A percentile compares a stretch with the other conserved stretches of the same genome.
These are phyloP conservation scores for Cryptococcus sp. DNA, from an alignment of 1,284 basidiomycete genomes.

Conservation along the genomic window DNA sequence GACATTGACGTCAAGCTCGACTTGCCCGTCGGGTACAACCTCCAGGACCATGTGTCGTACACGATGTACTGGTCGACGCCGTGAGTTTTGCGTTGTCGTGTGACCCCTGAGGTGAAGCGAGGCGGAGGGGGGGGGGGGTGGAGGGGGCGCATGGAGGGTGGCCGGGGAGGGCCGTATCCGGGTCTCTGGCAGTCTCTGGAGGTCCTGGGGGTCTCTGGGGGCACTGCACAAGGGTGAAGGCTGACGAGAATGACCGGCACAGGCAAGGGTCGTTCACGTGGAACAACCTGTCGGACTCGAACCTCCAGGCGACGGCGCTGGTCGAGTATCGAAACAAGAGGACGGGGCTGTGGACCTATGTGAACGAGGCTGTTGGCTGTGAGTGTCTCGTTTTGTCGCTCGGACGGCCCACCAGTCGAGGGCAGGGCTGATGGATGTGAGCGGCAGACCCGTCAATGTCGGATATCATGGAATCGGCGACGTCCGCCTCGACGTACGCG, in stretches of 20 bases:
- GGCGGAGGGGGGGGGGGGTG: no score
- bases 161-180: no score
- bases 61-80: conserved; percentile 46
- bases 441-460: conserved; percentile 24
- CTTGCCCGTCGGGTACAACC: conserved; percentile 70
- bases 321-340: conserved; percentile 26
- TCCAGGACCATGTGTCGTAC: conserved; percentile 64
- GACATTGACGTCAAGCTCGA: conserved; percentile 55
- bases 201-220: no score
- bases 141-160: no score
- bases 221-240: no score
- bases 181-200: no score
- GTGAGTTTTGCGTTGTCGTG: conserved; percentile 9
- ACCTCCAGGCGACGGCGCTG: conserved; percentile 26
- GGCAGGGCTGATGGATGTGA: conserved; percentile 2
- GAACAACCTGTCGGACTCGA: conserved; percentile 32
- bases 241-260: background rate
- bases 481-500: conserved; percentile 27
- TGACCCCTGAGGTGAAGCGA: no score
- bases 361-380: conserved; percentile 50
- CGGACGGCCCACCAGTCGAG: no score
- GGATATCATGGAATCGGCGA: conserved; percentile 27
- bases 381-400: conserved; percentile 11
- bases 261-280: conserved; percentile 39
- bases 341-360: conserved; percentile 48